phyloP scores from a whole-genome alignment of 2,329 filamentous ascomycete species.

The Alternaria conjuncta region DNA sequence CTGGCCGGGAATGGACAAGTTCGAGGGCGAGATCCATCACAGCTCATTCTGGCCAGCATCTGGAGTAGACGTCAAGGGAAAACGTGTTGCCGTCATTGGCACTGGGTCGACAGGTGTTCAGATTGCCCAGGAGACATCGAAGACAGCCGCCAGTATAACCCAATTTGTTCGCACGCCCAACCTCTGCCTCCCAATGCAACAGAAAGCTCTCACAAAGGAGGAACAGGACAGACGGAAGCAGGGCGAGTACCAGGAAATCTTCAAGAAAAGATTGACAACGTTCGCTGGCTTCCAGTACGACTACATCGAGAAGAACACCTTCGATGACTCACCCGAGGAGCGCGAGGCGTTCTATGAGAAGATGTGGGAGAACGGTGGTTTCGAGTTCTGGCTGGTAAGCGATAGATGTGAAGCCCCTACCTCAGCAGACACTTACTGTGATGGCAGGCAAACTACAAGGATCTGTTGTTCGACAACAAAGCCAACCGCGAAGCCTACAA shows the following conservation, averaged over 20 bases:
- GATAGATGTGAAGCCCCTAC: slow-evolving; percentile 32
- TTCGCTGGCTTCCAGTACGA: slow-evolving; percentile 68
- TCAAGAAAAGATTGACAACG: slow-evolving; percentile 58
- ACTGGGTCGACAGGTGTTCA: slow-evolving; percentile 71
- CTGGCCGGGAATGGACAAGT: slow-evolving; percentile 65
- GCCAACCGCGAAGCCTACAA: slow-evolving; percentile 55
- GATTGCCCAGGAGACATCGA: slow-evolving; percentile 66
- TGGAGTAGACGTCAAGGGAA: slow-evolving; percentile 63
- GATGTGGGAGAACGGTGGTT: slow-evolving; percentile 50
- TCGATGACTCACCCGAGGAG: slow-evolving; percentile 52
- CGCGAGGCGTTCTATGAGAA: slow-evolving; percentile 54
- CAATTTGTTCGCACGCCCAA: slow-evolving; percentile 74
- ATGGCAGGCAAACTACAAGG: slow-evolving; percentile 41
- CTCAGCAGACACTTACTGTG: not conserved
- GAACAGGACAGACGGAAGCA: slow-evolving; percentile 58
- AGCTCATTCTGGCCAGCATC: slow-evolving; percentile 67
- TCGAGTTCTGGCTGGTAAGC: slow-evolving; percentile 53
- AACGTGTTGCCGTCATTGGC: slow-evolving; percentile 68
- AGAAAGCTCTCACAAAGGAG: slow-evolving; percentile 55
- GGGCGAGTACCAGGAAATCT: slow-evolving; percentile 55
- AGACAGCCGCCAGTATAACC: slow-evolving; percentile 57
- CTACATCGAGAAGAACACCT: slow-evolving; percentile 61
- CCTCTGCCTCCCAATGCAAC: slow-evolving; percentile 67
- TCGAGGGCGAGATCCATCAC: slow-evolving; percentile 66
- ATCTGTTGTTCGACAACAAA: slow-evolving; percentile 49